Conservation (phyloP, 495 filamentous ascomycete species). For the Lophiostoma macrostomum region DNA sequence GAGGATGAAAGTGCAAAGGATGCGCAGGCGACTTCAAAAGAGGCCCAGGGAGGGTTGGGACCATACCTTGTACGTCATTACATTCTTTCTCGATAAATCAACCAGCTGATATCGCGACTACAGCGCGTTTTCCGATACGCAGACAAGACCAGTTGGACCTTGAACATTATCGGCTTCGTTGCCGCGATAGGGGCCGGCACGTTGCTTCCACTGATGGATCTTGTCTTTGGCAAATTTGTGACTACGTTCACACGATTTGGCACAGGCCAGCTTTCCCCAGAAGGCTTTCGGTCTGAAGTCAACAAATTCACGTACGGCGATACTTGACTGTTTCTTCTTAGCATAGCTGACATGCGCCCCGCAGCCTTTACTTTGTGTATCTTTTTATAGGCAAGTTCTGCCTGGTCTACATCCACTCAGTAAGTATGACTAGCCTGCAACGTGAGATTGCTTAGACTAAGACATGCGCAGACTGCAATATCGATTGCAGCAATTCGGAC, state of each 20-base stretch:
- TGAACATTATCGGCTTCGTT: conserved; percentile 27
- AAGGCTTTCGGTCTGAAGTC: conserved; percentile 33
- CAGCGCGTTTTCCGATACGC: conserved; percentile 33
- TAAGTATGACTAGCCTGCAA: too few species aligned
- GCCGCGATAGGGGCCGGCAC: conserved; percentile 39
- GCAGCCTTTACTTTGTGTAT: conserved; percentile 42
- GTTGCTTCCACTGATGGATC: conserved; percentile 35
- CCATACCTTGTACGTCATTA: conserved; percentile 27
- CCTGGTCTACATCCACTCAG: conserved; percentile 37
- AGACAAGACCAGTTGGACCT: conserved; percentile 22
- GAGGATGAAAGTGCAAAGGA: neutral
- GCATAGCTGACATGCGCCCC: neutral
- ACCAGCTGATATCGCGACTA: neutral
- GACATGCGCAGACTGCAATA: too few species aligned
- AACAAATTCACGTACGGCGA: conserved; percentile 25
- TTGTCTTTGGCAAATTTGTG: conserved; percentile 42
- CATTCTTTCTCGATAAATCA: neutral
- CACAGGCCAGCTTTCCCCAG: conserved; percentile 27
- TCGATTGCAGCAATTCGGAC: conserved; percentile 55
- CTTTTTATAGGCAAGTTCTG: conserved; percentile 42
- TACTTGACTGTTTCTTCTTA: neutral
- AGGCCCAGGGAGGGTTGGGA: conserved; percentile 15
- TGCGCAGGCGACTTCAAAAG: conserved; percentile 3
- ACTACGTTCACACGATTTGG: conserved; percentile 40
- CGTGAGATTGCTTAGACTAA: too few species aligned